A percentile compares a stretch with the other conserved stretches of the same genome.
Evolutionary conservation across 108 stramenopile genomes (phyloP).

Genomic region (Fragilaria radians): DNA sequence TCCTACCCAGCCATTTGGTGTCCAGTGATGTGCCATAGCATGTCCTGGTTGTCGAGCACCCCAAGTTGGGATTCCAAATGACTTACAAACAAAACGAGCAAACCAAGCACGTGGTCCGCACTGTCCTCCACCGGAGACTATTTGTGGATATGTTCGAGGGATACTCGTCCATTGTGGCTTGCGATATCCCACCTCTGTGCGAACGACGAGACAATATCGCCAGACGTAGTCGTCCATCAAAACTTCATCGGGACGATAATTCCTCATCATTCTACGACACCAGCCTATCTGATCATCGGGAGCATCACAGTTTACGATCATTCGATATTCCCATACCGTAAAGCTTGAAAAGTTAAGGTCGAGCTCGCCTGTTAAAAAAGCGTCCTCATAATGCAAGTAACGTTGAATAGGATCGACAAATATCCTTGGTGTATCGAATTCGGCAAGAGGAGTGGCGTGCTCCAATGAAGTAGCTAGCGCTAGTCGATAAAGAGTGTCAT

Average conservation of each 20-base stretch:
- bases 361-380: slow-evolving; percentile 43
- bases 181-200: slow-evolving; percentile 34
- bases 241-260: slow-evolving; percentile 38
- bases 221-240: slow-evolving; percentile 18
- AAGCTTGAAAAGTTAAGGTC: slow-evolving; percentile 45
- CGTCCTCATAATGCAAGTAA: slow-evolving; percentile 49
- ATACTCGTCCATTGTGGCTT: slow-evolving; percentile 13
- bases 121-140: slow-evolving; percentile 41
- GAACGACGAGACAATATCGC: slow-evolving; percentile 34
- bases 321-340: slow-evolving; percentile 44
- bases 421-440: slow-evolving; percentile 11
- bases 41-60: slow-evolving; percentile 24
- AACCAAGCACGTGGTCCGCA: slow-evolving; percentile 60
- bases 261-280: slow-evolving; percentile 41
- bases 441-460: neutral
- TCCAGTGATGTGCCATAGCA: slow-evolving; percentile 42
- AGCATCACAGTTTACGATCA: slow-evolving; percentile 45
- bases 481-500: neutral
- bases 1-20: slow-evolving; percentile 37
- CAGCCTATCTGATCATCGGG: slow-evolving; percentile 45
- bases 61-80: slow-evolving; percentile 58
- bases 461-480: slow-evolving; percentile 10
- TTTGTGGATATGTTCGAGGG: slow-evolving; percentile 26
- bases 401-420: slow-evolving; percentile 42
- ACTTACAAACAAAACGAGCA: slow-evolving; percentile 42